These are phyloP conservation scores for Protomyces inundatus DNA, from an alignment of 1,139 yeast species.

Conservation along the genomic window DNA sequence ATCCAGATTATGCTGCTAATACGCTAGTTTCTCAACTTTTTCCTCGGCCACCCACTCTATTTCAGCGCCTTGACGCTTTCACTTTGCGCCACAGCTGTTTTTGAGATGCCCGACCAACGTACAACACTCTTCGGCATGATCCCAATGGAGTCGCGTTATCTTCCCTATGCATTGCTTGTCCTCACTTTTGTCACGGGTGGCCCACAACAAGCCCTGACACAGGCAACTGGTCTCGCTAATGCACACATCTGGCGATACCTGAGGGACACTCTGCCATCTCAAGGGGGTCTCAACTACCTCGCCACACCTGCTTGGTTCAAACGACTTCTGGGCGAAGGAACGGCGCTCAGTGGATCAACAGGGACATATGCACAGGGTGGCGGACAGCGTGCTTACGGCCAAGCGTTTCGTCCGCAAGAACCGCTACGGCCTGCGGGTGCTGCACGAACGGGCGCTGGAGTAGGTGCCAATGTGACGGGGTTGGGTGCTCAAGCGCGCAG, in stretches of 20 bases:
- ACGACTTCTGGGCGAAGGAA: constrained; percentile 12
- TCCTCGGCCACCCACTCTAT: constrained; percentile 1
- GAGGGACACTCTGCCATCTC: constrained; percentile 19
- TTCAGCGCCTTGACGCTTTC: constrained; percentile 29
- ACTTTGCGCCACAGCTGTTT: constrained; percentile 33
- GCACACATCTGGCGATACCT: constrained; percentile 23
- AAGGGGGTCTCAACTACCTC: constrained; percentile 9
- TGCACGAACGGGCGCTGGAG: not conserved
- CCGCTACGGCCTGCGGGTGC: not conserved
- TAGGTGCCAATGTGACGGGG: not conserved
- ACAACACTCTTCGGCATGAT: constrained; percentile 37
- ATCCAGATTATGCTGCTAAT: not conserved
- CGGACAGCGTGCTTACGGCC: constrained; percentile 12
- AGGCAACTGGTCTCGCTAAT: constrained; percentile 17
- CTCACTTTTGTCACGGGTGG: constrained; percentile 38
- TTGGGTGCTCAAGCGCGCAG: not conserved
- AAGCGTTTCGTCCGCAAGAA: constrained; percentile 7
- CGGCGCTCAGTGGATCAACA: constrained; percentile 7
- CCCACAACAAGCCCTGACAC: constrained; percentile 20
- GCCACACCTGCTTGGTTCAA: constrained; percentile 16
- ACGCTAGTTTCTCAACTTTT: constrained; percentile 26
- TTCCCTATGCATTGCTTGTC: constrained; percentile 38
- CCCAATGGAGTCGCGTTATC: constrained; percentile 37
- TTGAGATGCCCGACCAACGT: constrained; percentile 34
- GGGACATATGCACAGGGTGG: constrained; percentile 16